A percentile compares a stretch with the other conserved stretches of the same genome.
phyloP scores from a whole-genome alignment of 2,329 filamentous ascomycete genomes.

The Emericellopsis atlantica region DNA sequence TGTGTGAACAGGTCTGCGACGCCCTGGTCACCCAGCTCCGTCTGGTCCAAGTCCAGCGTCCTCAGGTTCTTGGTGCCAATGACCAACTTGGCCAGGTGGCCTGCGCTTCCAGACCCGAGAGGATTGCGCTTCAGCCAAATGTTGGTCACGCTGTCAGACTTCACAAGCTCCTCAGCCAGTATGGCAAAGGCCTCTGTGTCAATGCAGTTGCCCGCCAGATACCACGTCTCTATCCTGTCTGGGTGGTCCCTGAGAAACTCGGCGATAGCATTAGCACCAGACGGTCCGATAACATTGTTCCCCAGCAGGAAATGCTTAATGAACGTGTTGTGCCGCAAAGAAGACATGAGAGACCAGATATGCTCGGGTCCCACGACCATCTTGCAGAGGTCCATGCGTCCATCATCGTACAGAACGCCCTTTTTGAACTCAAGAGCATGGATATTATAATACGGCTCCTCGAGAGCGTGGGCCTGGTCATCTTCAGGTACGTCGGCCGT shows the following conservation, averaged over 20 bases:
- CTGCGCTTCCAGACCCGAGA: conserved; percentile 22
- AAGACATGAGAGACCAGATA: conserved; percentile 35
- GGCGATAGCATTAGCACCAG: conserved; percentile 30
- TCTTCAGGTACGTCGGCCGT: conserved; percentile 12
- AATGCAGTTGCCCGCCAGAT: conserved; percentile 41
- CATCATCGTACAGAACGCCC: conserved; percentile 34
- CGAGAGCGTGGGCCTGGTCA: conserved; percentile 12
- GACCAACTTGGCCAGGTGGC: conserved; percentile 29
- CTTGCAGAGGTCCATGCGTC: conserved; percentile 41
- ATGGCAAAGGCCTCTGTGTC: conserved; percentile 24
- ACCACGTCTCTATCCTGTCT: conserved; percentile 39
- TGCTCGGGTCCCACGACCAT: conserved; percentile 39
- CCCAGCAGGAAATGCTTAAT: conserved; percentile 38
- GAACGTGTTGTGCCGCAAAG: conserved; percentile 30
- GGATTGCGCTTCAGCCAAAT: conserved; percentile 44
- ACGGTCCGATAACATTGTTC: conserved; percentile 39
- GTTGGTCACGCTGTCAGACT: conserved; percentile 29
- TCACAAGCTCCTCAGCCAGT: conserved; percentile 30
- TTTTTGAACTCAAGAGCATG: conserved; percentile 21
- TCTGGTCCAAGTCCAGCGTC: conserved; percentile 40
- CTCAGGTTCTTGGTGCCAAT: conserved; percentile 26
- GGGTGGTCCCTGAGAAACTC: conserved; percentile 31
- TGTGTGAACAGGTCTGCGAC: conserved; percentile 27
- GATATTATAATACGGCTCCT: conserved; percentile 21
- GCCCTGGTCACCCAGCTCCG: conserved; percentile 33